Evolutionary conservation across 73 alveolate genomes (phyloP), one percentile per base, ranked within the genome.

Genomic region (Blepharisma japonicum): DNA sequence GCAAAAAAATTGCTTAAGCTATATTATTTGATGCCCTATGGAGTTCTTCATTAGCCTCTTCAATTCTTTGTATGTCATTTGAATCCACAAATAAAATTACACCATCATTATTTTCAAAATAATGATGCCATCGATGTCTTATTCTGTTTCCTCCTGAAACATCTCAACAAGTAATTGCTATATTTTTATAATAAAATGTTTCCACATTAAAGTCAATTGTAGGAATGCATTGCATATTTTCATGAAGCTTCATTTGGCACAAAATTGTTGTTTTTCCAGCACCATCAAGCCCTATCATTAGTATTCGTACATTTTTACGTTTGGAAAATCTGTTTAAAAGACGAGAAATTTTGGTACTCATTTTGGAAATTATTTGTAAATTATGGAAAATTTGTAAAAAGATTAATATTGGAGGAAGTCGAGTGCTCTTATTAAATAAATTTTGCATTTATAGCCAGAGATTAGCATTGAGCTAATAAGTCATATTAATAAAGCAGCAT

Each of bases 51-150:
- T 96, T 90, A n/a, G 97, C 99, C 39, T 87, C 95, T 38, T 89
- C 97, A 14, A 97, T 86, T 78, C 99, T 87, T 46, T 91, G 98
- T 54, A 88, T 74, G 85, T 97, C 99, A 71, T 91, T 92, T 71
- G 96, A 82, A 79, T 97, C 99, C 18, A 97, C 97, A 47, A 97
- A 99, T 66, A 94, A 94, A 54, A 97, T 91, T 68, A 97, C 85
- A 51, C 99, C 99, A 68, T 95, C 84, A n/a, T 96, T 92, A 68
- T 89, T 91, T 81, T 82, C 91, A 83, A 90, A 97, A 88, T 97
- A 97, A 90, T 96, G 98, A 80, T 97, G 90, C 98, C 97, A 94
- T 79, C 92, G 86, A 38, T 85, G 92, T 90, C 99, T 68, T 86
- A 89, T 84, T 55, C 78, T 71, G 68, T 87, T 88, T 56, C 87